A percentile compares a stretch with the other conserved stretches of the same genome.
Evolutionary conservation across 345 rosid species (phyloP).

Genomic region (Lepidium didymum): DNA sequence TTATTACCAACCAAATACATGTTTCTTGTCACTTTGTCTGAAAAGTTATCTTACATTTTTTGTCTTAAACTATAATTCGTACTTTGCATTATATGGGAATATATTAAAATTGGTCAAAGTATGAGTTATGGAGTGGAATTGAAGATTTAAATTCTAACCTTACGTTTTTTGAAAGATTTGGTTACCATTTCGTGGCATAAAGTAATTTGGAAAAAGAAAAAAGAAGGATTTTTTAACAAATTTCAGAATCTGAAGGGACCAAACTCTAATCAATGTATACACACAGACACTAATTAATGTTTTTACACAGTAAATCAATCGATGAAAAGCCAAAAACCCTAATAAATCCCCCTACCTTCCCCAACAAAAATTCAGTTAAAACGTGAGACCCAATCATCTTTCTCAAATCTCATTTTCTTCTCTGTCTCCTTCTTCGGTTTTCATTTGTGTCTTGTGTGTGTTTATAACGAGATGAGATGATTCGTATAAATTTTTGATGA

Average conservation of each 20-base stretch:
- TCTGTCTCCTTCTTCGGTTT: neutral
- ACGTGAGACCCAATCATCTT: conserved; percentile 30
- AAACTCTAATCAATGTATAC: neutral
- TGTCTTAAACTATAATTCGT: neutral
- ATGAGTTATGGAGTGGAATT: conserved; percentile 10
- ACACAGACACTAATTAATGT: neutral
- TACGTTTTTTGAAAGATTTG: conserved; percentile 25
- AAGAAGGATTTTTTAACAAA: neutral
- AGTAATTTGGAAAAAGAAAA: neutral
- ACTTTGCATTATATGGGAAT: conserved; percentile 1
- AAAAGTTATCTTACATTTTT: neutral
- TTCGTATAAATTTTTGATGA: neutral
- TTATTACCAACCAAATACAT: neutral
- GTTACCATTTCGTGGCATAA: conserved; percentile 25
- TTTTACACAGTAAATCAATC: conserved; percentile 6
- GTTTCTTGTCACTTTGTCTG: neutral
- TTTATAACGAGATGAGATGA: neutral
- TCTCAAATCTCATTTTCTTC: conserved; percentile 1
- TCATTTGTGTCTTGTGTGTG: neutral
- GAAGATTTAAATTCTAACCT: conserved; percentile 10
- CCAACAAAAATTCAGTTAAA: conserved; percentile 15
- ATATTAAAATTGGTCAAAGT: conserved; percentile 3
- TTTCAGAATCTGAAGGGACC: neutral
- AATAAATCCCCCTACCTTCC: conserved; percentile 23
- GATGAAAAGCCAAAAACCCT: conserved; percentile 28